Percentiles rank a stretch among this genome's conserved stretches.
phyloP scores from a whole-genome alignment of 345 rosid genomes.

The Lepidium aucheri region DNA sequence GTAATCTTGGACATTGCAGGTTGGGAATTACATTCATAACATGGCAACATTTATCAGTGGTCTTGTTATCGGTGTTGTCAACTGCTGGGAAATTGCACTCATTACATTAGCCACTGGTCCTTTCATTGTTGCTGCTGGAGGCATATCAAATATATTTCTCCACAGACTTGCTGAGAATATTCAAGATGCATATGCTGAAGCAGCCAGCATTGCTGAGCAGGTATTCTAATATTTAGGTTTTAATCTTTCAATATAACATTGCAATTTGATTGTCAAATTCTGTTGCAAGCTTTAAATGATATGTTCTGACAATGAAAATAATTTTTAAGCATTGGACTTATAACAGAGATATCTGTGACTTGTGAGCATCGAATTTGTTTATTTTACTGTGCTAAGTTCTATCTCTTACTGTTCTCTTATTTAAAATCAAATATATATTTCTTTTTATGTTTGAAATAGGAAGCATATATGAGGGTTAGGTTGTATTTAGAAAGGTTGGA shows the following conservation, averaged over 20 bases:
- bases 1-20: slow-evolving; percentile 41
- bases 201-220: slow-evolving; percentile 99
- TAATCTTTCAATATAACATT: not conserved
- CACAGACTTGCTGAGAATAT: slow-evolving; percentile 98
- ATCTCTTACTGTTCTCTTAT: not conserved
- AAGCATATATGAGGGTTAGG: not conserved
- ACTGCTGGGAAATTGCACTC: slow-evolving; percentile 97
- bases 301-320: not conserved
- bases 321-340: not conserved
- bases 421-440: not conserved
- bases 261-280: not conserved
- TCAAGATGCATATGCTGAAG: slow-evolving; percentile 99
- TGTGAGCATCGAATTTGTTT: not conserved
- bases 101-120: slow-evolving; percentile 96
- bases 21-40: slow-evolving; percentile 97
- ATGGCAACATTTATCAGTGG: slow-evolving; percentile 99
- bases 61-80: slow-evolving; percentile 75
- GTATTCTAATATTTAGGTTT: slow-evolving; percentile 27
- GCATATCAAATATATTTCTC: slow-evolving; percentile 96
- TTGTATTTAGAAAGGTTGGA: not conserved
- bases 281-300: not conserved
- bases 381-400: not conserved
- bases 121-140: slow-evolving; percentile 99
- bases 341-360: slow-evolving; percentile 5
- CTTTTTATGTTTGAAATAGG: not conserved